A percentile compares a stretch with the other conserved stretches of the same genome.
These are phyloP conservation scores for Abrus pulchellus DNA, from an alignment of 306 rosid genomes.

Conservation along the genomic window DNA sequence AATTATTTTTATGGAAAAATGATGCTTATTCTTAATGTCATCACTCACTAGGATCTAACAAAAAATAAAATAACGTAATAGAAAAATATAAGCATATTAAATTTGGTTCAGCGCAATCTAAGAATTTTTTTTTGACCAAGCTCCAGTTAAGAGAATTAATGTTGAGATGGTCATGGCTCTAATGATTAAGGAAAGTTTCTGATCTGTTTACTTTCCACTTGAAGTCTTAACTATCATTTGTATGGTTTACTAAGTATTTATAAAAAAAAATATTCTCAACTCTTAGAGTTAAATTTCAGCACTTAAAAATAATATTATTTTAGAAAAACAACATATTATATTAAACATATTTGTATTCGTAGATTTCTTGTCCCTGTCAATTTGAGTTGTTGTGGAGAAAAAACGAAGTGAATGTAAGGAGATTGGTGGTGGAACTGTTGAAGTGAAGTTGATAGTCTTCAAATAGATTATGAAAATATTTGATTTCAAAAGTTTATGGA, in stretches of 20 bases:
- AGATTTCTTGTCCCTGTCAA: constrained; percentile 8
- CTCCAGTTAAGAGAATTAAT: constrained; percentile 5
- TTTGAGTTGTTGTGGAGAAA: background rate
- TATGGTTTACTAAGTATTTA: background rate
- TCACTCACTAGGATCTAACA: background rate
- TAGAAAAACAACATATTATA: too few species aligned
- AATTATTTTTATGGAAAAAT: constrained; percentile 20
- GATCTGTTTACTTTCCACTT: background rate
- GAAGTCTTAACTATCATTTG: background rate
- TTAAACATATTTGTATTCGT: background rate
- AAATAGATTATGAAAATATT: constrained; percentile 7
- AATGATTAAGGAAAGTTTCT: background rate
- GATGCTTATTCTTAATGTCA: background rate
- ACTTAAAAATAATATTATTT: too few species aligned
- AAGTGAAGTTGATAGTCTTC: constrained; percentile 12
- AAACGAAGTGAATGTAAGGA: background rate
- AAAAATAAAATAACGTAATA: background rate
- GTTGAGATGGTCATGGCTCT: background rate
- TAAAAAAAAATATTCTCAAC: too few species aligned
- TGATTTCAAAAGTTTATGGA: background rate
- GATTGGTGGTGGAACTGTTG: constrained; percentile 25
- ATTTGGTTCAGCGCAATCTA: constrained; percentile 35
- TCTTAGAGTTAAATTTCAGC: too few species aligned
- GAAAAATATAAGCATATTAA: background rate
- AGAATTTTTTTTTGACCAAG: background rate